Evolutionary conservation across 129 eudicot genomes (phyloP), one percentile per base, ranked within the genome.

Genomic region (Silybum marianum): DNA sequence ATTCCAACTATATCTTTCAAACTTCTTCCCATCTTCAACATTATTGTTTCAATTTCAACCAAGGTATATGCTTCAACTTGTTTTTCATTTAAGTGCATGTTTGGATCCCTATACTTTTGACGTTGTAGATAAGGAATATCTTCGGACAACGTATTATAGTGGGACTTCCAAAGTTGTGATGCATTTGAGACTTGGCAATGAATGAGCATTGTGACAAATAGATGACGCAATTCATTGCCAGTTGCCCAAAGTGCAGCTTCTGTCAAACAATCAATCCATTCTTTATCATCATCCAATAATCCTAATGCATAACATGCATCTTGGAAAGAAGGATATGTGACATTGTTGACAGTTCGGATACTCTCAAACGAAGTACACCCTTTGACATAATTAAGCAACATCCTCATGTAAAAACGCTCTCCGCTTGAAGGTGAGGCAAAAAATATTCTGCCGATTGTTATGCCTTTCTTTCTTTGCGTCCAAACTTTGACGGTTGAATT

Each of bases 1-100:
- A 69, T 69, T 26, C 73, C 73, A 11, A 11, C 42, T 24, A 69
- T 69, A 23, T 26, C 21, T 69, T 69, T 34, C 73, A 69, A 69
- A 54, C 63, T 54, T 54, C 63, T 54, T 54, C 63, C 63, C 63
- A 54, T 18, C 75, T 32, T 71, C 48, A 30, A 42, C 75, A 32
- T 30, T 10, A 71, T 36, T 71, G 75, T 71, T 71, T 71, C 75
- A 1, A 32, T 71, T 71, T 32, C 48, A 25, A 71, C 21, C 48
- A 71, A 71, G 21, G 75, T 71, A 42, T 71, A 32, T 71, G 75
- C 19, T 16, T 71, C 48, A 16, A 71, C 75, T 71, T 71, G 75
- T 28, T 71, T 42, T 9, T 71, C 48, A 19, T 19, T 71, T 42
- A 71, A 10, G 12, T 71, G 42, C 30, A 71, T 36, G 10, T 71